Conservation (phyloP, 768 basidiomycete genomes). For the Tulasnella sp. region DNA sequence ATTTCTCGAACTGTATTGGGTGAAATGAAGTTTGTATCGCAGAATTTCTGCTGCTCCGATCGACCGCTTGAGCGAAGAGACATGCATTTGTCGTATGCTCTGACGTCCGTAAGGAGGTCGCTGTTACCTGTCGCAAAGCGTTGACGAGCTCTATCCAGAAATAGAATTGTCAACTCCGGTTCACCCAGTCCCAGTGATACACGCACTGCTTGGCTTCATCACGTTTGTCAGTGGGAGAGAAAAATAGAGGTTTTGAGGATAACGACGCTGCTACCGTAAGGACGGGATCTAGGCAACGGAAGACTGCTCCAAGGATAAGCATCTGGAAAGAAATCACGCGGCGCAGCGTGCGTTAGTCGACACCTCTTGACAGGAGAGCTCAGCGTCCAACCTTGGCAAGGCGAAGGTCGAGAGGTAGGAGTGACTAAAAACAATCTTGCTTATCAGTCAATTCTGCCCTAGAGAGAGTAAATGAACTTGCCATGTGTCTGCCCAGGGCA, state of each 20-base stretch:
- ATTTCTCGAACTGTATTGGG: constrained; percentile 69
- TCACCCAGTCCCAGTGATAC: too few relatives aligned
- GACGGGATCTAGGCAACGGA: constrained; percentile 76
- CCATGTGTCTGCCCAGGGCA: constrained; percentile 77
- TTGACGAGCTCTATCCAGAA: constrained; percentile 56
- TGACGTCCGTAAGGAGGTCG: constrained; percentile 78
- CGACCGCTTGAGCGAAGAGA: constrained; percentile 52
- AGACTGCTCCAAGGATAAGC: constrained; percentile 79
- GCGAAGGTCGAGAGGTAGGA: constrained; percentile 83
- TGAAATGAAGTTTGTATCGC: constrained; percentile 83
- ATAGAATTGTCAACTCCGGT: background rate
- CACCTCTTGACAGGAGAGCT: background rate
- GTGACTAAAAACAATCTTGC: constrained; percentile 49
- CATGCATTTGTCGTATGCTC: constrained; percentile 66
- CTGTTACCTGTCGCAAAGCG: constrained; percentile 69
- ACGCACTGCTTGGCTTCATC: constrained; percentile 71
- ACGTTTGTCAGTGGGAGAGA: constrained; percentile 74
- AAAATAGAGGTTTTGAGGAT: constrained; percentile 84
- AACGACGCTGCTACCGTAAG: constrained; percentile 77
- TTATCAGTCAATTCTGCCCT: constrained; percentile 20
- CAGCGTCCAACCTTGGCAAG: constrained; percentile 64
- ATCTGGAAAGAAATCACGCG: constrained; percentile 49
- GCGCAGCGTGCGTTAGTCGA: constrained; percentile 1
- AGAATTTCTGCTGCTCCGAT: constrained; percentile 56
- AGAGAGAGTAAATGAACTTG: constrained; percentile 36